Evolutionary conservation across 495 filamentous ascomycete genomes (phyloP).

Genomic region (Stereocaulon alpinum): DNA sequence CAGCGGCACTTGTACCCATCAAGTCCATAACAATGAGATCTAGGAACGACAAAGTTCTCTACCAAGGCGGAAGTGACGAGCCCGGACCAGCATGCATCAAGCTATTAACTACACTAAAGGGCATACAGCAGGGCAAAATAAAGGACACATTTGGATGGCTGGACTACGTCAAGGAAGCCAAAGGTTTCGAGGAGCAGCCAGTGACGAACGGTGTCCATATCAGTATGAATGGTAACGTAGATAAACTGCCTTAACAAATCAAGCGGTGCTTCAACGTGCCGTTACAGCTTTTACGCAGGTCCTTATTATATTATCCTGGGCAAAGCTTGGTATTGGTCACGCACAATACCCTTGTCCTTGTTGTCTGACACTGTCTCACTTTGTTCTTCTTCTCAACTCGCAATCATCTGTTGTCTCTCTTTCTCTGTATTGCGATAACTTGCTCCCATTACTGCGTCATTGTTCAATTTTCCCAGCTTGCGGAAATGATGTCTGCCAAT

Average conservation of each 20-base stretch:
- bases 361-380: background rate
- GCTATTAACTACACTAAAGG: constrained; percentile 67
- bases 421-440: too few species aligned
- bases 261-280: too few species aligned
- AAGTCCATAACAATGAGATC: constrained; percentile 69
- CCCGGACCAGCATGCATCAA: constrained; percentile 58
- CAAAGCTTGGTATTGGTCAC: background rate
- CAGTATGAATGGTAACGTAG: constrained; percentile 10
- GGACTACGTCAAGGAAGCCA: constrained; percentile 38
- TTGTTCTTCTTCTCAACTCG: too few species aligned
- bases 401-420: too few species aligned
- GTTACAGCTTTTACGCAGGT: too few species aligned
- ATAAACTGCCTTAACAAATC: constrained; percentile 13
- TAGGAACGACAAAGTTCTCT: constrained; percentile 54
- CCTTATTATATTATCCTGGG: background rate
- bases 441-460: too few species aligned
- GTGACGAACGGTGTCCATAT: constrained; percentile 8
- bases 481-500: too few species aligned
- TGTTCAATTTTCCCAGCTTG: too few species aligned
- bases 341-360: background rate
- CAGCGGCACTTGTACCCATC: constrained; percentile 84
- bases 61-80: constrained; percentile 53
- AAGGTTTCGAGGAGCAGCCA: constrained; percentile 10
- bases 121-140: constrained; percentile 70
- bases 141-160: constrained; percentile 71